Evolutionary conservation across 176 grass and related monocot species (phyloP).

Genomic region (Eragrostis nindensis): DNA sequence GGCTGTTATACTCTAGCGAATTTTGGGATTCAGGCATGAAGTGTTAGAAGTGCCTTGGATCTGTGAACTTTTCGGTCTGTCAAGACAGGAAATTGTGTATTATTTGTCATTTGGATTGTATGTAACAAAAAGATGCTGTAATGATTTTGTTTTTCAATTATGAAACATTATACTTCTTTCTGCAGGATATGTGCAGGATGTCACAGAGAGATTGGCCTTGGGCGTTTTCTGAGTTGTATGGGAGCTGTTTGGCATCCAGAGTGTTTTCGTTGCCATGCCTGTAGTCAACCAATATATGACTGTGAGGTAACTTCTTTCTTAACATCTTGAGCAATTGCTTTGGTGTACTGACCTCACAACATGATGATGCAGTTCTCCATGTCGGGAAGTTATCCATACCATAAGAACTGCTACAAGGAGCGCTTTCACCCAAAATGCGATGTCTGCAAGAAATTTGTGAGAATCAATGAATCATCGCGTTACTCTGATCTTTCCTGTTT

Average conservation of each 20-base stretch:
- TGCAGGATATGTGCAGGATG: conserved; percentile 84
- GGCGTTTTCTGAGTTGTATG: conserved; percentile 86
- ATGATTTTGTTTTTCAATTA: conserved; percentile 2
- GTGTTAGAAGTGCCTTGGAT: neutral
- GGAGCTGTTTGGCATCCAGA: conserved; percentile 91
- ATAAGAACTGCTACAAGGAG: conserved; percentile 90
- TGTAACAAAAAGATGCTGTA: neutral
- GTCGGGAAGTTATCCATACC: conserved; percentile 81
- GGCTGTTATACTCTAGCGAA: conserved; percentile 1
- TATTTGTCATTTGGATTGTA: neutral
- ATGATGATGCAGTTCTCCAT: conserved; percentile 76
- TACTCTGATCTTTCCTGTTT: conserved; percentile 26
- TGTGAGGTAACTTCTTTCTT: conserved; percentile 63
- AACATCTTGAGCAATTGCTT: conserved; percentile 26
- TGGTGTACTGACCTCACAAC: conserved; percentile 25
- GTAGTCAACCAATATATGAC: conserved; percentile 84
- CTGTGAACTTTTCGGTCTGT: neutral
- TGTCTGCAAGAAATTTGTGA: conserved; percentile 97
- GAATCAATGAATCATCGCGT: conserved; percentile 8
- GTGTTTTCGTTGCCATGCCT: conserved; percentile 90
- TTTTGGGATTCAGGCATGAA: neutral
- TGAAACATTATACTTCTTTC: conserved; percentile 25
- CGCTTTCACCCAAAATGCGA: conserved; percentile 95
- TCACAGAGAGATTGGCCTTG: conserved; percentile 77
- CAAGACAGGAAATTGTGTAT: conserved; percentile 8